Percentiles rank a stretch among this genome's conserved stretches.
Evolutionary conservation across 257 asterid species (phyloP).

Genomic region (Coffea eugenioides): DNA sequence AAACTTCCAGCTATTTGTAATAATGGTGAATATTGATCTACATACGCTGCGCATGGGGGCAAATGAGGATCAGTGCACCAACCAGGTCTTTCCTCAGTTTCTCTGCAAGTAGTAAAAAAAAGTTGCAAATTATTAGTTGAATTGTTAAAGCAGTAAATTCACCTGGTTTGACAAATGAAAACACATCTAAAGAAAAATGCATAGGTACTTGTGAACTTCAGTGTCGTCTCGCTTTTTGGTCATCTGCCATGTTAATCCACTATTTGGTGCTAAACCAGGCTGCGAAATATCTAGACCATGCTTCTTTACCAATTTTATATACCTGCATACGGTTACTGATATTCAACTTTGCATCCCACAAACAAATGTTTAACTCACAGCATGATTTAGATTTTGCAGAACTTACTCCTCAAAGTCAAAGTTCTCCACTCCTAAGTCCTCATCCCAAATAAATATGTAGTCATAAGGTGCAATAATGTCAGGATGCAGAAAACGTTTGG

Average conservation of each 20-base stretch:
- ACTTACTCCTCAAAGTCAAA: slow-evolving; percentile 83
- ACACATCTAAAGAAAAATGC: not conserved
- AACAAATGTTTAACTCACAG: not conserved
- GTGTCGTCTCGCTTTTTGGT: slow-evolving; percentile 65
- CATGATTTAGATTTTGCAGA: slow-evolving; percentile 1
- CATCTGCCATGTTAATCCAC: slow-evolving; percentile 92
- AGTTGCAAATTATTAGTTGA: slow-evolving; percentile 12
- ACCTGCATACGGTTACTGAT: slow-evolving; percentile 36
- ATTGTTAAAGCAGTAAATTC: not conserved
- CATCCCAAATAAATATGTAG: slow-evolving; percentile 89
- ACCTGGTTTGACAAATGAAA: not conserved
- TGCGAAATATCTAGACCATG: slow-evolving; percentile 84
- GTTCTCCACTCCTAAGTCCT: slow-evolving; percentile 80
- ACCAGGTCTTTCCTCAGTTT: slow-evolving; percentile 79
- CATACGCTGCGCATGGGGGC: slow-evolving; percentile 99
- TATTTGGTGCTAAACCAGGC: slow-evolving; percentile 81
- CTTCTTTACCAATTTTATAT: slow-evolving; percentile 67
- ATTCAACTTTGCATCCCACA: not conserved
- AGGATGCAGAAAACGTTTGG: slow-evolving; percentile 86
- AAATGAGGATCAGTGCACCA: slow-evolving; percentile 84
- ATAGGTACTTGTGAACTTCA: slow-evolving; percentile 78
- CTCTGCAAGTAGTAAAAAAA: slow-evolving; percentile 41
- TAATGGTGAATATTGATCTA: slow-evolving; percentile 1
- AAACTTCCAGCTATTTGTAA: not conserved
- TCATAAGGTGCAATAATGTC: slow-evolving; percentile 84